Base-by-base conservation (phyloP, 306 rosid species). In the Notholithocarpus densiflorus region DNA sequence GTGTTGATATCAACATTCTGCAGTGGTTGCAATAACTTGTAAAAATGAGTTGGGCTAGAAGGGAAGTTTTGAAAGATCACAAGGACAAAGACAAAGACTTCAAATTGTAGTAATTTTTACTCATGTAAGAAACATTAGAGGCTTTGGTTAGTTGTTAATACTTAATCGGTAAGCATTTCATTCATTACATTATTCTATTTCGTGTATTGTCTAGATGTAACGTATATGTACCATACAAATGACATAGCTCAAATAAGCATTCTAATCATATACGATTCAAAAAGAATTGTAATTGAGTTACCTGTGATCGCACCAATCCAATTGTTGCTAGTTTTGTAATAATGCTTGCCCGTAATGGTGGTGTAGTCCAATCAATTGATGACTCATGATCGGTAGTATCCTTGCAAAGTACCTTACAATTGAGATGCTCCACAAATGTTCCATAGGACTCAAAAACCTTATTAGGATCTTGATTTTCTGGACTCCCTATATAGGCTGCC, bases 281-380 rank as follows among this genome's bases (percentile, higher is more conserved):
- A 13, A 12, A 10, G 62, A 26, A 18, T 66, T 8, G 54, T 53
- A 29, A 71, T 29, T 83, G 20, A 71, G 26, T 23, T 82, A 91
- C 95, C 90, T 83, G 82, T 5, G 27, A 5, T 24, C n/a, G 51
- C 5, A 52, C 12, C 75, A 86, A 53, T 74, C 87, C 93, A 32
- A 85, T 77, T 7, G 86, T 82, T 20, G 4, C 26, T 64, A 90
- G 76, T 81, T 87, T 90, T 77, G 73, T 80, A 5, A 12, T 26
- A 71, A 87, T 71, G 75, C 90, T 24, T 9, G 82, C 89, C 27
- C 6, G 54, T 5, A 86, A 77, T 17, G 91, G 56, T 71, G 54
- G 15, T 48, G 23, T 29, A 0, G 56, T 37, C 45, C 54, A 66
- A 29, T 20, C 56, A 18, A 17, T 10, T 17, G 5, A 6, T 17